Evolutionary conservation across 805 yeast species (phyloP), one percentile per base, ranked within the genome.

Genomic region (Geotrichum ghanense): DNA sequence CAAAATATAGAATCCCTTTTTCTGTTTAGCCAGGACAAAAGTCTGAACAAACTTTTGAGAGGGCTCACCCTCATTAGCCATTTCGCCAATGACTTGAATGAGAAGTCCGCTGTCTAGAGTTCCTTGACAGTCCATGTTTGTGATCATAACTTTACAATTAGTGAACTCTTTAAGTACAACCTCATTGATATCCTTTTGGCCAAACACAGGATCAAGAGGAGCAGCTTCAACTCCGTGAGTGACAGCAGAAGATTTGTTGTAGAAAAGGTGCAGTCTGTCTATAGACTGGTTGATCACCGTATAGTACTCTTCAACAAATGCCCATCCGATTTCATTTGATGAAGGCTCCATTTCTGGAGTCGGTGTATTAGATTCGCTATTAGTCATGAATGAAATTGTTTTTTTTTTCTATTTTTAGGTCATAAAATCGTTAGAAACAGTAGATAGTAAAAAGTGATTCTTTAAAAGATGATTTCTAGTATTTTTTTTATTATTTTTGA

Each of bases 1-100:
- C 45, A 62, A 47, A 23, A 68, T 65, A 46, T 47, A 64, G 51
- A 62, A 63, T 6, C 63, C 61, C 26, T 50, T 45, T 10, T 56
- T 53, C 35, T 54, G 60, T 27, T 52, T 51, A 24, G 68, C 67
- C 48, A 68, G 54, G 42, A 67, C 56, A 46, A 68, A 66, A 7
- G 71, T 64, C 55, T 68, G 71, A 16, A 57, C 63, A 50, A 68
- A 68, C 58, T 65, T 66, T 49, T 57, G 59, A 16, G 62, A 53
- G 1, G 60, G 59, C 6, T 52, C 54, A 23, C 60, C 64, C 43
- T 53, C 53, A 45, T 54, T 54, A 41, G 67, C 51, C 62, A 67
- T 58, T 52, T 68, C 72, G 37, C 73, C 73, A 7, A 65, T 49
- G 6, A 68, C 69, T 48, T 62, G 67, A 34, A 68, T 55, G 26